Conservation (phyloP, 2,329 filamentous ascomycete species). For the Emericellopsis cladophorae region DNA sequence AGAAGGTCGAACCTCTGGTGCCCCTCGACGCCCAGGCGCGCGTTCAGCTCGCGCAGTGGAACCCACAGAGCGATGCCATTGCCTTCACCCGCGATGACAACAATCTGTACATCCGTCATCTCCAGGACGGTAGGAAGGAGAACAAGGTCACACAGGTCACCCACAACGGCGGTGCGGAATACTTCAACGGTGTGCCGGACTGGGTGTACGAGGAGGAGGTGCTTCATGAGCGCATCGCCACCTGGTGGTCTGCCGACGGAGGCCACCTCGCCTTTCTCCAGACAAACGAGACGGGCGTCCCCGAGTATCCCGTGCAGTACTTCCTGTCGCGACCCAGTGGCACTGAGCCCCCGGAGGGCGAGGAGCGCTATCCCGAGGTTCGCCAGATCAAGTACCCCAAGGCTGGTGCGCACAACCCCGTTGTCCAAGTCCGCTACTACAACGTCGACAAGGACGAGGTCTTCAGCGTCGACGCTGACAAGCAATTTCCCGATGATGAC, state of each 20-base stretch:
- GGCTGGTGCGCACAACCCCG: conserved; percentile 83
- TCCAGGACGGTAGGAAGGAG: conserved; percentile 31
- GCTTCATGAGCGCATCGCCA: conserved; percentile 65
- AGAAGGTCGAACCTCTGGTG: conserved; percentile 66
- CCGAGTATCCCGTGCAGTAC: conserved; percentile 87
- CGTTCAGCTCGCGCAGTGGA: conserved; percentile 82
- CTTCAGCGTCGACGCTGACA: conserved; percentile 67
- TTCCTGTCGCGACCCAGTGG: conserved; percentile 82
- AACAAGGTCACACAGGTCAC: conserved; percentile 56
- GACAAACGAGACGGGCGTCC: conserved; percentile 86
- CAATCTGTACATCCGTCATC: conserved; percentile 71
- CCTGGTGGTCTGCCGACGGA: conserved; percentile 91
- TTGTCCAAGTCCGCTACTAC: conserved; percentile 80
- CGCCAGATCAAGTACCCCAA: conserved; percentile 95
- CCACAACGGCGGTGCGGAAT: conserved; percentile 70
- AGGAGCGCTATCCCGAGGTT: conserved; percentile 85
- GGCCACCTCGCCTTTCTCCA: conserved; percentile 83
- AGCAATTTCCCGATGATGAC: conserved; percentile 68
- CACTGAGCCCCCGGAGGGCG: conserved; percentile 46
- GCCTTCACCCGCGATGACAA: conserved; percentile 77
- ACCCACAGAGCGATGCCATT: conserved; percentile 71
- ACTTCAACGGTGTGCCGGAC: conserved; percentile 93
- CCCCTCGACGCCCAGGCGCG: conserved; percentile 49
- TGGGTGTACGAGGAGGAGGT: conserved; percentile 77
- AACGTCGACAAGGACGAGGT: conserved; percentile 65